These are phyloP conservation scores for Solanum acaule DNA, from an alignment of 257 asterid species.

Conservation along the genomic window DNA sequence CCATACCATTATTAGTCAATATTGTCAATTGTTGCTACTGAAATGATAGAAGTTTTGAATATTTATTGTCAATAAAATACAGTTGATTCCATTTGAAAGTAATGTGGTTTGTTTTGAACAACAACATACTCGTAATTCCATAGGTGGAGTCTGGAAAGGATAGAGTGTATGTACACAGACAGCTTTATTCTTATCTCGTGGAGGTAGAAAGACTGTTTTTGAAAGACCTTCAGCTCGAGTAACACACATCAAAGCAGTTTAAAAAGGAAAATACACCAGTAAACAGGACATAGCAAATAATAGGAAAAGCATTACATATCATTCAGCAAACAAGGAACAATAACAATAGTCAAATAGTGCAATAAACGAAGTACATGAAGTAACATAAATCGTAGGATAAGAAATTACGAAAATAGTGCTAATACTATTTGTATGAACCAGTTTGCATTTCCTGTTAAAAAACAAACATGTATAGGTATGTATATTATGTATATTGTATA, in stretches of 20 bases:
- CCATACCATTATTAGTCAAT: neutral
- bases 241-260: no score
- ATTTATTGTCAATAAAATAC: neutral
- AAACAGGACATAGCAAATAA: neutral
- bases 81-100: neutral
- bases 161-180: neutral
- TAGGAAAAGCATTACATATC: neutral
- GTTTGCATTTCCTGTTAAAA: no score
- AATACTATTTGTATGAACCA: no score
- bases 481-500: no score
- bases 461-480: no score
- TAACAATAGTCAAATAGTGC: no score
- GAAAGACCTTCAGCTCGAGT: neutral
- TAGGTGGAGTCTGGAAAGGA: neutral
- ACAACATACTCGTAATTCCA: no score
- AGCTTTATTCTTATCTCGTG: no score
- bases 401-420: no score
- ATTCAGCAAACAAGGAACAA: neutral
- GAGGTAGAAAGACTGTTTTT: neutral
- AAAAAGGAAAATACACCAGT: no score
- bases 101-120: neutral
- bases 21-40: neutral
- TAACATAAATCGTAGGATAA: no score
- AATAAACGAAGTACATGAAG: no score
- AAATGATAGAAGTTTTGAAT: neutral